Conservation (phyloP, 202 grass and related monocot genomes). For the Tripidium arundinaceum region DNA sequence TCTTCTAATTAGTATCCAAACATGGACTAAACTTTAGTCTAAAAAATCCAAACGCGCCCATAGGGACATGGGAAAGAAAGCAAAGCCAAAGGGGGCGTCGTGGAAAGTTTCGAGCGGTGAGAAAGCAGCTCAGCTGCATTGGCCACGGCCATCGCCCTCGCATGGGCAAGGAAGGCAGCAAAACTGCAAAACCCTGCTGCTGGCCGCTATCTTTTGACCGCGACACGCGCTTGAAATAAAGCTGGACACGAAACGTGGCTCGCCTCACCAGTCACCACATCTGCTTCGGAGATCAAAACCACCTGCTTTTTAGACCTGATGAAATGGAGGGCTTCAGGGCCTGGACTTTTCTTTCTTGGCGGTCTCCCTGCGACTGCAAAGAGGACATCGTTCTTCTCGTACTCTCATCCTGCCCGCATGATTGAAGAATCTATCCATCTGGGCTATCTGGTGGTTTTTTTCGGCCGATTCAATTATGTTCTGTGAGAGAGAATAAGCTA, state of each 20-base stretch:
- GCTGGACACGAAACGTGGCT: slow-evolving; percentile 33
- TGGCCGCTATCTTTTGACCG: slow-evolving; percentile 37
- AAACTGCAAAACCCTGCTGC: neutral
- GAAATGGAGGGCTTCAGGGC: neutral
- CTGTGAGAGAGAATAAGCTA: no score
- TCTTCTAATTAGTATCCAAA: no score
- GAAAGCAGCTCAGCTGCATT: neutral
- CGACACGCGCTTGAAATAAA: slow-evolving; percentile 38
- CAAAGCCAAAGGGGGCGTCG: neutral
- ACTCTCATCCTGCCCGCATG: slow-evolving; percentile 29
- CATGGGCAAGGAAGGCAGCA: neutral
- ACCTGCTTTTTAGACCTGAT: neutral
- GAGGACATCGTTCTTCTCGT: neutral
- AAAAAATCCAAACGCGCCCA: no score
- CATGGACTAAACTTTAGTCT: no score
- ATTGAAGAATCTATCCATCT: neutral
- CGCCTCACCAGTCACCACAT: slow-evolving; percentile 9
- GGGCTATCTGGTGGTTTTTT: no score
- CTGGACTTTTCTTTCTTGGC: neutral
- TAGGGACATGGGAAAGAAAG: no score
- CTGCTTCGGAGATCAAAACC: neutral
- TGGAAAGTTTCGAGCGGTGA: neutral
- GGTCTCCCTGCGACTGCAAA: slow-evolving; percentile 5
- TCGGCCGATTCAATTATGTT: no score
- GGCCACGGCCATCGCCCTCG: neutral